These are phyloP conservation scores for Tausonia pullulans DNA, from an alignment of 1,284 basidiomycete genomes.

Conservation along the genomic window DNA sequence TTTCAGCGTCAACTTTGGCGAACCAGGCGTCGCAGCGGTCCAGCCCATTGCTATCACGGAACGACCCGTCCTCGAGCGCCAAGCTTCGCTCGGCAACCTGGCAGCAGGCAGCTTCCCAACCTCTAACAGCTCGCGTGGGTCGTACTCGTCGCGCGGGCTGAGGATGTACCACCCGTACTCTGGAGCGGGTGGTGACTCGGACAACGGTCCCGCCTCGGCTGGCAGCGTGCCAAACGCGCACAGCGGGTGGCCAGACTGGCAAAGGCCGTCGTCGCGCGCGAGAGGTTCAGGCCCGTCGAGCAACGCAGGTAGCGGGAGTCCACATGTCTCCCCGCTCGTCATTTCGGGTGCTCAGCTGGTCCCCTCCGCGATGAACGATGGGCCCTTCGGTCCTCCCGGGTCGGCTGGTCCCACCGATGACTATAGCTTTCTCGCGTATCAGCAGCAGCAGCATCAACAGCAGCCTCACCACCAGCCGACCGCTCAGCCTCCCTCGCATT, in stretches of 20 bases:
- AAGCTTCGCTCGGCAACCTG: neutral
- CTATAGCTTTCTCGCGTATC: neutral
- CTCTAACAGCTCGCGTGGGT: neutral
- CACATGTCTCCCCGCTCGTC: neutral
- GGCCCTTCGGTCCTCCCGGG: neutral
- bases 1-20: neutral
- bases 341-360: neutral
- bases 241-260: neutral
- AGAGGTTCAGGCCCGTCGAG: no score
- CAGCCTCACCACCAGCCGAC: no score
- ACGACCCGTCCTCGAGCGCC: no score
- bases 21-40: no score
- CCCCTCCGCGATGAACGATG: neutral
- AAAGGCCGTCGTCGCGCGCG: no score
- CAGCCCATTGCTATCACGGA: no score
- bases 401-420: neutral
- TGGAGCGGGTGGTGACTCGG: neutral
- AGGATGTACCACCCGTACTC: constrained; percentile 8
- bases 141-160: neutral
- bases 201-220: no score
- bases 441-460: neutral
- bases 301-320: no score
- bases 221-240: neutral
- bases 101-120: neutral
- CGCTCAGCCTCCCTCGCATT: no score